These are phyloP conservation scores for Pugionium cornutum DNA, from an alignment of 345 rosid genomes.

Conservation along the genomic window DNA sequence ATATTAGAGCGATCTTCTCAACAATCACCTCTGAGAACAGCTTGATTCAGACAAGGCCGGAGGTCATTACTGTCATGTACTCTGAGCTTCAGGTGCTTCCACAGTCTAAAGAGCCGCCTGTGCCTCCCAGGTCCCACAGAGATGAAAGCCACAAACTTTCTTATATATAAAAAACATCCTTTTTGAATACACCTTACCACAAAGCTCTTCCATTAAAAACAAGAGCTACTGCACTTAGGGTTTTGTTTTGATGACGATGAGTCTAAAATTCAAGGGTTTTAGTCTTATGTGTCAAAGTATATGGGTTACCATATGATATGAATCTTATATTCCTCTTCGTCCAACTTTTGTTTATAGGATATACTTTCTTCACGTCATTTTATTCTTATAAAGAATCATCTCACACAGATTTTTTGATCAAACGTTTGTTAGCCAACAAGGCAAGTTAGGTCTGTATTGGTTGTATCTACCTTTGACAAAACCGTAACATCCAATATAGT, in stretches of 20 bases:
- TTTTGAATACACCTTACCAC: neutral
- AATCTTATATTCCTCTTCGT: neutral
- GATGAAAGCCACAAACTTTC: neutral
- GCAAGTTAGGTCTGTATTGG: constrained; percentile 33
- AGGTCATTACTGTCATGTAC: neutral
- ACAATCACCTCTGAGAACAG: neutral
- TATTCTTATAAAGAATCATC: neutral
- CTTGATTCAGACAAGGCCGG: neutral
- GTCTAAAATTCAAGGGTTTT: neutral
- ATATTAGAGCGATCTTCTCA: neutral
- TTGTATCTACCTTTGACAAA: constrained; percentile 42
- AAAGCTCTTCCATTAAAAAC: neutral
- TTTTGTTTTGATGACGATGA: neutral
- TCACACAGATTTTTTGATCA: constrained; percentile 3
- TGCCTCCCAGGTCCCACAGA: no score
- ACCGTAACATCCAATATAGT: constrained; percentile 11
- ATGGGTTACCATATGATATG: neutral
- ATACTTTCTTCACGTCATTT: neutral
- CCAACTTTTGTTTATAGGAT: neutral
- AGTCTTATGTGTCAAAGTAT: neutral
- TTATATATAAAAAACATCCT: neutral
- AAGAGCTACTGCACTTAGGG: neutral
- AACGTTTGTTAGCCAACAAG: neutral
- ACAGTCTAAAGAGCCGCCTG: neutral
- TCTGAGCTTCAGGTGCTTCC: neutral